Evolutionary conservation across 139 green algal species (phyloP).

Genomic region (Trebouxia sp.): DNA sequence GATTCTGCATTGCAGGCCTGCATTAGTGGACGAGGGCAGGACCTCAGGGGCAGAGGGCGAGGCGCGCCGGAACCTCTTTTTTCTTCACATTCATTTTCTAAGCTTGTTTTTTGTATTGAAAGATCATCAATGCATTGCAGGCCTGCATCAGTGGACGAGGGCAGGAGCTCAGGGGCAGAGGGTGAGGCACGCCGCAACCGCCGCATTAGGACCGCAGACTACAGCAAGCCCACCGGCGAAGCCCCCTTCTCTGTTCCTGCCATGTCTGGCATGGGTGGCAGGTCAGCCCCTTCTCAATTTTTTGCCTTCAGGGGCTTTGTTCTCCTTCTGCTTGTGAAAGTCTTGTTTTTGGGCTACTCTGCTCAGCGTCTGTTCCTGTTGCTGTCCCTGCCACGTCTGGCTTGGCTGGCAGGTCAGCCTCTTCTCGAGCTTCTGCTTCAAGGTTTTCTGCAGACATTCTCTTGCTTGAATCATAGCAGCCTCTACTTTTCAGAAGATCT

Average conservation of each 20-base stretch:
- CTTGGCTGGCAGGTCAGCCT: too few relatives aligned
- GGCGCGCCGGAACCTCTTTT: neutral
- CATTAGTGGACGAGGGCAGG: neutral
- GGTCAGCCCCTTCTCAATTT: neutral
- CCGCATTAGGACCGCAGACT: conserved; percentile 5
- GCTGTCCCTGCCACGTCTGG: too few relatives aligned
- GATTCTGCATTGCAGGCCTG: neutral
- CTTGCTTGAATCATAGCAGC: too few relatives aligned
- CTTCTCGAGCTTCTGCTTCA: too few relatives aligned
- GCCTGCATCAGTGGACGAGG: neutral
- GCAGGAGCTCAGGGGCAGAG: neutral
- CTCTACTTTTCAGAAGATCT: too few relatives aligned
- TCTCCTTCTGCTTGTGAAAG: neutral
- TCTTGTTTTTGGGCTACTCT: too few relatives aligned
- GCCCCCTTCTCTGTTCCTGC: neutral
- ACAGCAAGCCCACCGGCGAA: neutral
- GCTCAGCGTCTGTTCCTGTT: too few relatives aligned
- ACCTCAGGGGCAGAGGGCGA: neutral
- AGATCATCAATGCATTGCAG: neutral
- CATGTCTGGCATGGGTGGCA: conserved; percentile 25
- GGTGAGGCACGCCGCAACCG: neutral
- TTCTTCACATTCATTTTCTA: too few relatives aligned
- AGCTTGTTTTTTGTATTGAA: neutral
- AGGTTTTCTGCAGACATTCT: too few relatives aligned
- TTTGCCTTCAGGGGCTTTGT: neutral